These are phyloP conservation scores for Trypanosoma grayi DNA, from an alignment of 208 protist species.

Conservation along the genomic window DNA sequence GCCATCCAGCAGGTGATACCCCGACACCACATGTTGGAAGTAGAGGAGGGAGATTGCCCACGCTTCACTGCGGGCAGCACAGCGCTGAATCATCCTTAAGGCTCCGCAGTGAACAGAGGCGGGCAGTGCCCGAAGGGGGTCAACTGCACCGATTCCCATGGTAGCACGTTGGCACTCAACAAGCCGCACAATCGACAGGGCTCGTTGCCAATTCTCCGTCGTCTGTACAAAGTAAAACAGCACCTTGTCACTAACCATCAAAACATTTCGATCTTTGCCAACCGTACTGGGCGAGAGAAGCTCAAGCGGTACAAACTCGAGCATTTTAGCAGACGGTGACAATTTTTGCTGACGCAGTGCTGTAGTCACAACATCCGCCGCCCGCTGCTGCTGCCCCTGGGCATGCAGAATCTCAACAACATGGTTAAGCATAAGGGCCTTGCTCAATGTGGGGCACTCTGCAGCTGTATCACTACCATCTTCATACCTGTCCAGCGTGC, in stretches of 20 bases:
- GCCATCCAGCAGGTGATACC: not conserved
- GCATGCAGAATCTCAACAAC: slow-evolving; percentile 17
- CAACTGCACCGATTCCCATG: not conserved
- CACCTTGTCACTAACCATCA: slow-evolving; percentile 19
- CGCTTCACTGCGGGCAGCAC: slow-evolving; percentile 10
- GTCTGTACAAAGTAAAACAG: slow-evolving; percentile 23
- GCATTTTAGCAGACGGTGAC: slow-evolving; percentile 24
- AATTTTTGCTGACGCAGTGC: slow-evolving; percentile 1
- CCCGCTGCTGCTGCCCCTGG: slow-evolving; percentile 16
- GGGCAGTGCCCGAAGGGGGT: slow-evolving; percentile 11
- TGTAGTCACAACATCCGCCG: not conserved
- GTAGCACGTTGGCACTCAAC: not conserved
- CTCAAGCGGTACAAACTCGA: slow-evolving; percentile 16
- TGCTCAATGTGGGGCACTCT: not conserved
- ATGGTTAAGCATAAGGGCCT: slow-evolving; percentile 26
- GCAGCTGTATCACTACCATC: not conserved
- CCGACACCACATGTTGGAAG: slow-evolving; percentile 1
- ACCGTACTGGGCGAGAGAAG: not conserved
- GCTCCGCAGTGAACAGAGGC: slow-evolving; percentile 39
- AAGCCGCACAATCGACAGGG: not conserved
- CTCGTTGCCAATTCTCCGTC: slow-evolving; percentile 15
- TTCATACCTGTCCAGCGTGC: not conserved
- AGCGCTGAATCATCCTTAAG: slow-evolving; percentile 25
- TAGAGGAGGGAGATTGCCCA: slow-evolving; percentile 37
- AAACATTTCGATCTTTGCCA: not conserved